Conservation (phyloP, 345 rosid genomes). For the Cardamine occulta region DNA sequence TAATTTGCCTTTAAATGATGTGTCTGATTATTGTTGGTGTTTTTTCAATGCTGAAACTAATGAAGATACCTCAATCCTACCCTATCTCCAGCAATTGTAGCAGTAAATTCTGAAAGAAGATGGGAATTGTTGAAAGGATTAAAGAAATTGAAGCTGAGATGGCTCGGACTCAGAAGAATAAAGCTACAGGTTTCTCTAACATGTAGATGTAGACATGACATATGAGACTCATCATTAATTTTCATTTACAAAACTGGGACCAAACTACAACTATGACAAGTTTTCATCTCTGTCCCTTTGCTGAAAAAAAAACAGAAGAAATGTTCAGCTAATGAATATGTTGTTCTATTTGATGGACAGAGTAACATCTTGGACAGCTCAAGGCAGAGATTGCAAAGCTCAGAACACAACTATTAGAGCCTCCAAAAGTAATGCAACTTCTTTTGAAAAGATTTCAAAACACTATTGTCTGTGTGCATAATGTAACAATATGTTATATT, state of each 20-base stretch:
- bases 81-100: constrained; percentile 24
- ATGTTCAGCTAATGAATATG: constrained; percentile 6
- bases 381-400: constrained; percentile 98
- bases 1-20: not conserved
- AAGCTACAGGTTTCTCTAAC: constrained; percentile 74
- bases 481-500: not conserved
- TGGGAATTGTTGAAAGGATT: constrained; percentile 97
- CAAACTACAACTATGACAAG: not conserved
- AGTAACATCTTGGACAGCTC: constrained; percentile 99
- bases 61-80: constrained; percentile 8
- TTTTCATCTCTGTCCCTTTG: not conserved
- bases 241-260: not conserved
- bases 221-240: constrained; percentile 15
- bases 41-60: not conserved
- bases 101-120: constrained; percentile 44
- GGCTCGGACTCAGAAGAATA: constrained; percentile 99
- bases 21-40: constrained; percentile 6
- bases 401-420: constrained; percentile 93
- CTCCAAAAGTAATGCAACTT: constrained; percentile 70
- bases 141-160: constrained; percentile 98
- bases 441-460: not conserved
- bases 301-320: not conserved
- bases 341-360: constrained; percentile 47
- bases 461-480: not conserved
- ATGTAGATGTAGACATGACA: not conserved